These are phyloP conservation scores for Cutaneotrichosporon sp. DNA, from an alignment of 1,284 basidiomycete genomes.

Conservation along the genomic window DNA sequence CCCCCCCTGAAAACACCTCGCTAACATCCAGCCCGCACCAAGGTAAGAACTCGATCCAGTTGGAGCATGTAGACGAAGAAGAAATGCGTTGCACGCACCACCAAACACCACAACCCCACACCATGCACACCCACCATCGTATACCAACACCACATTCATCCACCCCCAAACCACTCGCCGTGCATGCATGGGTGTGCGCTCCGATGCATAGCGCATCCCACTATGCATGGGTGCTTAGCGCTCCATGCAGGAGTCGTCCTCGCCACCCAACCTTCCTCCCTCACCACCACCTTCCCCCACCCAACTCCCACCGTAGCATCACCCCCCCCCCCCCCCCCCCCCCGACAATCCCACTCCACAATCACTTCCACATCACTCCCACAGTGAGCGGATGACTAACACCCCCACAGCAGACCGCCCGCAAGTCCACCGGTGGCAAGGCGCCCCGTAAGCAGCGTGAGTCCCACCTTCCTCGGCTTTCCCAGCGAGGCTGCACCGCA, in stretches of 20 bases:
- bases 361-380: conserved; percentile 1
- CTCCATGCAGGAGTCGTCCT: not conserved
- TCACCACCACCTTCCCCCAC: not conserved
- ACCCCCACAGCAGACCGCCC: conserved; percentile 60
- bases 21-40: conserved; percentile 28
- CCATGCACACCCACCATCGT: conserved; percentile 13
- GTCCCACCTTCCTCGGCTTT: conserved; percentile 17
- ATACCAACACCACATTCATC: conserved; percentile 6
- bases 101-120: conserved; percentile 8
- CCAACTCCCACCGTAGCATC: not conserved
- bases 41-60: conserved; percentile 21
- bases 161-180: not conserved
- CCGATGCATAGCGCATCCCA: conserved; percentile 3
- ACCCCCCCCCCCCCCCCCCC: too few species aligned
- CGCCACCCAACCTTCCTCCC: not conserved
- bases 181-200: not conserved
- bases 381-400: conserved; percentile 10
- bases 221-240: conserved; percentile 1
- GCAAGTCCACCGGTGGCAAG: conserved; percentile 64
- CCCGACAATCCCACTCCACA: not conserved
- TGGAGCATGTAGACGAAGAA: not conserved
- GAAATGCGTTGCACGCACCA: not conserved
- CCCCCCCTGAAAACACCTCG: not conserved
- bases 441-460: conserved; percentile 59
- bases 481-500: conserved; percentile 1